These are phyloP conservation scores for Globisporangium iwayamae DNA, from an alignment of 352 stramenopile species.

Conservation along the genomic window DNA sequence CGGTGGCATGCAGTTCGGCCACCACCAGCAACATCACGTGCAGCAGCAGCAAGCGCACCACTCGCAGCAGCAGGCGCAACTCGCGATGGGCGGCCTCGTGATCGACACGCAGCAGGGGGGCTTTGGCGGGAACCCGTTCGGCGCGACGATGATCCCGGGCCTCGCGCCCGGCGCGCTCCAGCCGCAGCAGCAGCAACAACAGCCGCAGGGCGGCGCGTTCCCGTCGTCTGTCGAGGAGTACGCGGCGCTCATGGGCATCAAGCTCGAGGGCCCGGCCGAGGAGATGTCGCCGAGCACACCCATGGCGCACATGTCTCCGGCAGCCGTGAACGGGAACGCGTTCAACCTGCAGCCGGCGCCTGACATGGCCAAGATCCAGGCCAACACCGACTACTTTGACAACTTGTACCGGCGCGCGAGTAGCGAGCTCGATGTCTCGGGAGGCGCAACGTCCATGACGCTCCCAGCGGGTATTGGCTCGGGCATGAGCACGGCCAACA, in stretches of 20 bases:
- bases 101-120: slow-evolving; percentile 20
- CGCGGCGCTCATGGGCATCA: slow-evolving; percentile 79
- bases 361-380: slow-evolving; percentile 69
- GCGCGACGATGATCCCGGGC: slow-evolving; percentile 40
- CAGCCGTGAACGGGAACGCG: slow-evolving; percentile 17
- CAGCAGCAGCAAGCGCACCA: slow-evolving; percentile 18
- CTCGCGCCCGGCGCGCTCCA: slow-evolving; percentile 19
- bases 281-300: slow-evolving; percentile 21
- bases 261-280: slow-evolving; percentile 56
- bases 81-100: slow-evolving; percentile 13
- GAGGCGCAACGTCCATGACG: slow-evolving; percentile 49
- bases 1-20: slow-evolving; percentile 22
- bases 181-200: slow-evolving; percentile 22
- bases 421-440: slow-evolving; percentile 30
- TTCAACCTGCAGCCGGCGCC: slow-evolving; percentile 35
- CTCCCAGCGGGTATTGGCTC: slow-evolving; percentile 61
- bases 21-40: slow-evolving; percentile 12
- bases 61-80: slow-evolving; percentile 8
- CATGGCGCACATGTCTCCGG: slow-evolving; percentile 30
- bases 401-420: slow-evolving; percentile 59
- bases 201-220: slow-evolving; percentile 20
- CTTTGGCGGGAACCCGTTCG: slow-evolving; percentile 46
- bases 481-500: slow-evolving; percentile 44
- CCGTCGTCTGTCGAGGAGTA: slow-evolving; percentile 71
- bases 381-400: slow-evolving; percentile 81